Percentiles rank a stretch among this genome's conserved stretches.
These are phyloP conservation scores for Acorus gramineus DNA, from an alignment of 106 monocot species.

Conservation along the genomic window DNA sequence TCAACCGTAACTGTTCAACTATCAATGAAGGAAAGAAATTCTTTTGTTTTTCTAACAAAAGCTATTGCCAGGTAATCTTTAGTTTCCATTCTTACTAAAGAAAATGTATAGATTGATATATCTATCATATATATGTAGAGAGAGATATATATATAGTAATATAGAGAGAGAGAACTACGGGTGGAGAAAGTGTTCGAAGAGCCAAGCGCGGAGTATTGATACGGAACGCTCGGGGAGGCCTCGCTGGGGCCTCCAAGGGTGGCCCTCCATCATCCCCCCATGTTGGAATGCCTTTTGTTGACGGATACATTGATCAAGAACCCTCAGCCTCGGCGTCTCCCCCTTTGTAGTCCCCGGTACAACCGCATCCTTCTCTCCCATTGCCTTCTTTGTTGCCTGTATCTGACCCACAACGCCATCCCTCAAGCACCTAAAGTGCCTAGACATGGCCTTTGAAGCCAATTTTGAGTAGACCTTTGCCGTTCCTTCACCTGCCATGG, in stretches of 20 bases:
- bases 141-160: not conserved
- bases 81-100: too few species aligned
- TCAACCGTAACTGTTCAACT: too few species aligned
- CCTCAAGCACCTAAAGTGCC: constrained; percentile 67
- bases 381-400: constrained; percentile 39
- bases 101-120: too few species aligned
- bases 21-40: too few species aligned
- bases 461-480: constrained; percentile 46
- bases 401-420: constrained; percentile 68
- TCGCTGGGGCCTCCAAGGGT: constrained; percentile 81
- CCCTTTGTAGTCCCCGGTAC: constrained; percentile 43
- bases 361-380: constrained; percentile 57
- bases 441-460: constrained; percentile 81
- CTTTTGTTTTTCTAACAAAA: too few species aligned
- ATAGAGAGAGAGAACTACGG: constrained; percentile 39
- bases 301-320: constrained; percentile 72
- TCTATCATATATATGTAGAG: too few species aligned
- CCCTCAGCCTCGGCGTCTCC: constrained; percentile 71
- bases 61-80: too few species aligned
- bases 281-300: constrained; percentile 66
- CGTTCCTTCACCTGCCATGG: constrained; percentile 56
- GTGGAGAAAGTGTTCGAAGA: constrained; percentile 91
- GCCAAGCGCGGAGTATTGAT: constrained; percentile 73
- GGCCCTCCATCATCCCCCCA: constrained; percentile 41
- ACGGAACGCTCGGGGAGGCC: constrained; percentile 82